A percentile compares a stretch with the other conserved stretches of the same genome.
Conservation (phyloP, 1,284 basidiomycete species). For the Microbotryum lychnidis-dioicae region DNA sequence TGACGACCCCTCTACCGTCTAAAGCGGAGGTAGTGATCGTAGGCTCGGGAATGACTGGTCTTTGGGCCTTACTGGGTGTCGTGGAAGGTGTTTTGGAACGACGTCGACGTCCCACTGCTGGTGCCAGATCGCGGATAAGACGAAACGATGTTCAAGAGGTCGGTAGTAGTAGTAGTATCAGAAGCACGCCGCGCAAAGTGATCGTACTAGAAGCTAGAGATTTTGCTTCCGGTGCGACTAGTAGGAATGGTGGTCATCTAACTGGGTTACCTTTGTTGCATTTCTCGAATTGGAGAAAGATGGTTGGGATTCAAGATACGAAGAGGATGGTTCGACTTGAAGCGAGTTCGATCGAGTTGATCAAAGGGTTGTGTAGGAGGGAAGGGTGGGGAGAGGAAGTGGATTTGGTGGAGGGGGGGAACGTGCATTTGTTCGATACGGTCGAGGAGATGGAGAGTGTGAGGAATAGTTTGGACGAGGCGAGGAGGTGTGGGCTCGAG, state of each 20-base stretch:
- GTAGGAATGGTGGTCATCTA: slow-evolving; percentile 66
- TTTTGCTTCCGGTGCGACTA: slow-evolving; percentile 74
- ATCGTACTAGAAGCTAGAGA: slow-evolving; percentile 60
- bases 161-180: no score
- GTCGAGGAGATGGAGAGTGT: slow-evolving; percentile 44
- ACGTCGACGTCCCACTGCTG: neutral
- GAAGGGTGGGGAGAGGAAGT: slow-evolving; percentile 48
- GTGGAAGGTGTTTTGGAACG: slow-evolving; percentile 41
- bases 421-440: slow-evolving; percentile 48
- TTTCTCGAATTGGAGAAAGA: slow-evolving; percentile 39
- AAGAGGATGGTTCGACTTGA: slow-evolving; percentile 53
- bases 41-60: slow-evolving; percentile 65
- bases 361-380: slow-evolving; percentile 49
- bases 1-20: slow-evolving; percentile 48
- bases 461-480: slow-evolving; percentile 49
- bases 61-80: slow-evolving; percentile 61
- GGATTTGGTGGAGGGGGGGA: slow-evolving; percentile 57
- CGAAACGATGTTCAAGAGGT: no score
- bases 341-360: slow-evolving; percentile 48
- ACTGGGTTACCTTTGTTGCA: slow-evolving; percentile 49
- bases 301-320: slow-evolving; percentile 49
- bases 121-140: no score
- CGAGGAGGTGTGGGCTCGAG: slow-evolving; percentile 50
- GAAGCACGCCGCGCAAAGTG: no score
- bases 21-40: slow-evolving; percentile 61